A percentile compares a stretch with the other conserved stretches of the same genome.
Evolutionary conservation across 768 basidiomycete species (phyloP).

Genomic region (Albatrellus ellisii): DNA sequence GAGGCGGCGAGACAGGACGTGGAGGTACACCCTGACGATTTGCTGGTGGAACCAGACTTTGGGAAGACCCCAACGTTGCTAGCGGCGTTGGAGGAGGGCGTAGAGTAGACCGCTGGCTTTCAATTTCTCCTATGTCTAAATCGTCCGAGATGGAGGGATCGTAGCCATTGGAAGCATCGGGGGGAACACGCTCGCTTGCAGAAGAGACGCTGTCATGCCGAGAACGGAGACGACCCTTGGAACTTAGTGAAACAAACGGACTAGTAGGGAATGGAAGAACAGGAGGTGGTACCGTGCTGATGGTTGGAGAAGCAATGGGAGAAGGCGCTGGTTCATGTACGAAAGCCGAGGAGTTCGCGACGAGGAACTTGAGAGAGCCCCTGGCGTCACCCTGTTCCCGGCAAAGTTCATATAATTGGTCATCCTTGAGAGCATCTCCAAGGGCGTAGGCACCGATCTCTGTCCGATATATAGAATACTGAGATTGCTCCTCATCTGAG

Average conservation of each 20-base stretch:
- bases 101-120: conserved; percentile 27
- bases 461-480: conserved; percentile 75
- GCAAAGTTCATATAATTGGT: conserved; percentile 61
- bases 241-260: conserved; percentile 16
- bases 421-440: conserved; percentile 59
- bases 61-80: conserved; percentile 25
- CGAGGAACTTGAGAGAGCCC: conserved; percentile 76
- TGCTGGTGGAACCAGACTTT: conserved; percentile 15
- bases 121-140: conserved; percentile 44
- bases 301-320: conserved; percentile 22
- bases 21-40: conserved; percentile 1
- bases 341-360: conserved; percentile 48
- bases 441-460: conserved; percentile 72
- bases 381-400: conserved; percentile 58
- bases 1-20: conserved; percentile 1
- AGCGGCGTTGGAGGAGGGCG: conserved; percentile 26
- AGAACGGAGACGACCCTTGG: conserved; percentile 42
- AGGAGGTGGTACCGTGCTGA: conserved; percentile 39
- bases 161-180: conserved; percentile 46
- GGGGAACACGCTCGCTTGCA: conserved; percentile 41
- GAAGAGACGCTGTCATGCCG: conserved; percentile 65
- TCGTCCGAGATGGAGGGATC: conserved; percentile 50
- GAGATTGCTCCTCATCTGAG: conserved; percentile 68
- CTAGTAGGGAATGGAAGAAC: conserved; percentile 38
- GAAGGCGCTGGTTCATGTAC: conserved; percentile 39